Evolutionary conservation across 2,329 filamentous ascomycete species (phyloP), one percentile per base, ranked within the genome.

Genomic region (Fusarium longipes): DNA sequence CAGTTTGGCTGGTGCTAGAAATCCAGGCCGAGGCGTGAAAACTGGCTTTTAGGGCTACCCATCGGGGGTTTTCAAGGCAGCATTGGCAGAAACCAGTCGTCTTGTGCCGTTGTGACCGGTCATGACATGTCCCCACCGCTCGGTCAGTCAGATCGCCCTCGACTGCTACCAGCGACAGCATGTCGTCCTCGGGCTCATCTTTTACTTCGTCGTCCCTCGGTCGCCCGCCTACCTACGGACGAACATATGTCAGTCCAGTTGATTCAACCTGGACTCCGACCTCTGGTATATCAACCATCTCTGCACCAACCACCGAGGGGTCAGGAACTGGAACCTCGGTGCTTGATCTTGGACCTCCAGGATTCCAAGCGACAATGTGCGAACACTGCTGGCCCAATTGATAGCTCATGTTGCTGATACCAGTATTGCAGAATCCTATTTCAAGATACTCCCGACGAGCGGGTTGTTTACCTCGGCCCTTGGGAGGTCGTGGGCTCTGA

Each of bases 321-420:
- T 77, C 76, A 44, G 68, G 60, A 75, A 79, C 68, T 77, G 78
- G 58, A 75, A 81, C 65, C 75, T 83, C 54, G 76, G 77, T 82
- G 33, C 78, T 85, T 39, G 83, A 86, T 68, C 78, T 86, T 43
- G 83, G 83, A 6, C 83, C 83, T 51, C 83, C 83, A 32, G 83
- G 83, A 50, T 86, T 83, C 67, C 81, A 84, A 77, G 83, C 83
- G 72, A 85, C 83, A 71, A 84, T 85, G 83, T 85, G 80, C 59
- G 72, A 59, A 47, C 40, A 55, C 57, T 42, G 56, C 38, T 48
- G 45, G 53, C 18, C 32, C 51, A 35, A 20, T 49, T 39, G 25
- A 18, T 45, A 47, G 63, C 67, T 63, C 35, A 65, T 43, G 44
- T 70, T 54, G 66, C 67, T 72, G 65, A 72, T 63, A 40, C 67